These are phyloP conservation scores for Afroboletus lepidellus DNA, from an alignment of 1,284 basidiomycete species.

Conservation along the genomic window DNA sequence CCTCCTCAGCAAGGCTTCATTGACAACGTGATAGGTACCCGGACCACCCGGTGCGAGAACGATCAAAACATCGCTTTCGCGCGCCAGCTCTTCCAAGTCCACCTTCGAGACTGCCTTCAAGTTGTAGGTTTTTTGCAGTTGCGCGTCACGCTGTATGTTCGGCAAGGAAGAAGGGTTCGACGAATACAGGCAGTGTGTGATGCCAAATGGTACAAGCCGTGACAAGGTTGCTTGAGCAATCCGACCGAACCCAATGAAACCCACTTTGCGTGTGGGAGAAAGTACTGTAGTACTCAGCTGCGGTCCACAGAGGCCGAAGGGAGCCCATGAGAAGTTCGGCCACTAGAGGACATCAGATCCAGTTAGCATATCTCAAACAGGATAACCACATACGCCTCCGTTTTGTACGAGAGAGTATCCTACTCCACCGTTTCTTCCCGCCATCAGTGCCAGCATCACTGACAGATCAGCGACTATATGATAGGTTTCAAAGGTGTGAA, in stretches of 20 bases:
- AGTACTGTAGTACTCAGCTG: conserved; percentile 61
- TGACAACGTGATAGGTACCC: conserved; percentile 72
- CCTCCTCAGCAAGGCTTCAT: conserved; percentile 66
- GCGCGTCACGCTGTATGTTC: conserved; percentile 50
- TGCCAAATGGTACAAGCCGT: conserved; percentile 77
- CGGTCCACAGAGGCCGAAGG: conserved; percentile 78
- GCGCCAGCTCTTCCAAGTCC: conserved; percentile 65
- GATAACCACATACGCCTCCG: conserved; percentile 52
- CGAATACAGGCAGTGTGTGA: conserved; percentile 68
- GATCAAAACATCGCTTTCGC: conserved; percentile 77
- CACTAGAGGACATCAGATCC: conserved; percentile 43
- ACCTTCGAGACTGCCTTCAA: conserved; percentile 61
- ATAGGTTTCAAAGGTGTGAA: not conserved
- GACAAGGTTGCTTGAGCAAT: conserved; percentile 81
- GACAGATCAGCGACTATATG: conserved; percentile 79
- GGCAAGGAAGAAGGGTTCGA: conserved; percentile 49
- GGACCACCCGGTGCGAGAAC: conserved; percentile 80
- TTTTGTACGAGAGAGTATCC: conserved; percentile 64
- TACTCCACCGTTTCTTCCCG: conserved; percentile 72
- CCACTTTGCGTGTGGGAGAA: conserved; percentile 64
- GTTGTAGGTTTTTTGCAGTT: conserved; percentile 45
- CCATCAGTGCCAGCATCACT: conserved; percentile 90
- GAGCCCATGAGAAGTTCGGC: conserved; percentile 72
- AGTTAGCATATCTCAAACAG: not conserved
- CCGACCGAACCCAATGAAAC: conserved; percentile 93